Conservation (phyloP, 176 grass and related monocot species). For the Ensete glaucum region DNA sequence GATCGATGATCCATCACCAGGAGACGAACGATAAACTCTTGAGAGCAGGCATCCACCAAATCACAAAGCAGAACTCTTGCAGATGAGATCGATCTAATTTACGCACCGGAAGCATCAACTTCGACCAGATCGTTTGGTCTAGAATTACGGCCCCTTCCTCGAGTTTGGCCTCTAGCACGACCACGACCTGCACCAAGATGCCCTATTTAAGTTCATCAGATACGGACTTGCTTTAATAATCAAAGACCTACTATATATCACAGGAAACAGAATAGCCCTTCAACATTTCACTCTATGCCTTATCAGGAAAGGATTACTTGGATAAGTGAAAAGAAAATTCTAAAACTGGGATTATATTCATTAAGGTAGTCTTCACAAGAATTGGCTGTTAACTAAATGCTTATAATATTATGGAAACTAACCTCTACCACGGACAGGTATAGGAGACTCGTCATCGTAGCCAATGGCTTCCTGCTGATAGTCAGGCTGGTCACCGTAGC, state of each 20-base stretch:
- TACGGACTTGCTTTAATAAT: no score
- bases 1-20: constrained; percentile 31
- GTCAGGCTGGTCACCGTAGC: constrained; percentile 38
- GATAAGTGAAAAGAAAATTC: no score
- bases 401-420: not conserved
- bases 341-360: no score
- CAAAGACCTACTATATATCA: no score
- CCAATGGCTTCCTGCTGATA: constrained; percentile 62
- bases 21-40: constrained; percentile 66
- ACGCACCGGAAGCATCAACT: constrained; percentile 15
- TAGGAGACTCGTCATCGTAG: constrained; percentile 53
- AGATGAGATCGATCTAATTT: constrained; percentile 17
- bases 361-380: not conserved
- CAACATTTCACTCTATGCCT: no score
- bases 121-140: constrained; percentile 30
- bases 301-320: no score
- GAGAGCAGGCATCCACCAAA: constrained; percentile 81
- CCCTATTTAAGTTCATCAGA: not conserved
- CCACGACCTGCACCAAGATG: constrained; percentile 37
- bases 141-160: constrained; percentile 44
- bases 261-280: no score
- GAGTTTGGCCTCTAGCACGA: constrained; percentile 40
- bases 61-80: not conserved
- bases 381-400: not conserved
- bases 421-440: constrained; percentile 48